Evolutionary conservation across 345 rosid genomes (phyloP), one percentile per base, ranked within the genome.

Genomic region (Balakata baccata): DNA sequence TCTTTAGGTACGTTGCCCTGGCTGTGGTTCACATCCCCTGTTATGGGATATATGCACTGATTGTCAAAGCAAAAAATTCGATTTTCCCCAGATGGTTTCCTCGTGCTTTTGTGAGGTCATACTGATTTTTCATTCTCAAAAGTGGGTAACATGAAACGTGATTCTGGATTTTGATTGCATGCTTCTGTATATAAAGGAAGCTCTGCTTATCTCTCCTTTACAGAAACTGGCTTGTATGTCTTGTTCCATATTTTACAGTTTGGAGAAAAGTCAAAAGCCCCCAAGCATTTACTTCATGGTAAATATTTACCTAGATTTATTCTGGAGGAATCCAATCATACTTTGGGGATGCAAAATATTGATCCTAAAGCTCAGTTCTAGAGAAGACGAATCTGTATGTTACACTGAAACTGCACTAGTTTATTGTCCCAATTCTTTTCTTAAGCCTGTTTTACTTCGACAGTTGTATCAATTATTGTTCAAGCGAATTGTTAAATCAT

Each of bases 21-120:
- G 92, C 97, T 16, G 64, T 85, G 39, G 67, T 77, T 47, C 95
- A 90, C 78, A 77, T 92, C 66, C 98, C 98, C 22, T 89, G 97
- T 75, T 94, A 85, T 52, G 95, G 93, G 64, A 70, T 82, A 12
- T 92, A 81, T 57, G 81, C 84, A 0, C 71, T 89, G 78, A 82
- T 92, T 7, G 84, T 85, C 1, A 84, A 71, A 73, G 93, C 87
- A 13, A 90, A 92, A 61, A 70, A 69, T 54, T 63, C 80, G 0
- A 45, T 78, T 57, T 81, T 92, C 10, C 71, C 88, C 14, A 70
- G 69, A 78, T 68, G 82, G 84, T 92, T 84, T 73, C 95, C 93
- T 56, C 70, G 53, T 61, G 75, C 82, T 71, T 89, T 84, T 45
- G 78, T 80, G 63, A 78, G 82, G 51, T 72, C 77, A 12, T 68